phyloP scores from a whole-genome alignment of 345 rosid genomes.

The Conringia planisiliqua region DNA sequence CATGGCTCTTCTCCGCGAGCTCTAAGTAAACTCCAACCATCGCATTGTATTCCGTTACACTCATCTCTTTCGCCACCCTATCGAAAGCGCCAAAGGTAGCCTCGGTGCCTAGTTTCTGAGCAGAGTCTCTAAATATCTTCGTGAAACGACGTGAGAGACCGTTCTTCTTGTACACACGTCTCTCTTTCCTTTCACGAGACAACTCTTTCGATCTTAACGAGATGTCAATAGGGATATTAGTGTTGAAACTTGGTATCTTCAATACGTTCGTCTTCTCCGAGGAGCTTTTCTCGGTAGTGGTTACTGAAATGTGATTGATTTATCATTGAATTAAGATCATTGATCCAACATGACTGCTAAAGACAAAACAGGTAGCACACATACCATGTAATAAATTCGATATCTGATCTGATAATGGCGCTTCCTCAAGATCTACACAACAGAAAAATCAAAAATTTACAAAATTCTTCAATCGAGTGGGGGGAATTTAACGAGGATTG shows the following conservation, averaged over 20 bases:
- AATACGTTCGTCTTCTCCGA: conserved; percentile 4
- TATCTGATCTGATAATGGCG: conserved; percentile 10
- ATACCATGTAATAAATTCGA: conserved; percentile 23
- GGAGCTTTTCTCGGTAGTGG: not conserved
- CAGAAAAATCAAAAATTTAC: not conserved
- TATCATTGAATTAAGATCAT: not conserved
- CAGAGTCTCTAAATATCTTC: conserved; percentile 36
- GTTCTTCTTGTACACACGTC: conserved; percentile 43
- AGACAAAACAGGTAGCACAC: not conserved
- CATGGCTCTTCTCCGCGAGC: conserved; percentile 44
- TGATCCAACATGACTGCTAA: not conserved
- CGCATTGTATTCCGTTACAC: conserved; percentile 61
- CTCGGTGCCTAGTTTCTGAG: conserved; percentile 51
- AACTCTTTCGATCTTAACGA: conserved; percentile 41
- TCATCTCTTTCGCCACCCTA: conserved; percentile 60
- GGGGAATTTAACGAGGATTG: not conserved
- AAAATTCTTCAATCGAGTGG: not conserved
- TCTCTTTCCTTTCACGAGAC: conserved; percentile 59
- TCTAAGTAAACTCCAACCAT: conserved; percentile 49
- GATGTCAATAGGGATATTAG: conserved; percentile 6
- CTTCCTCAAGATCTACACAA: conserved; percentile 22
- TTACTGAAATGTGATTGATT: conserved; percentile 18
- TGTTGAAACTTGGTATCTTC: conserved; percentile 43
- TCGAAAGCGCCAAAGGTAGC: conserved; percentile 41
- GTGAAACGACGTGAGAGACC: conserved; percentile 36